These are phyloP conservation scores for Ceratobasidium sp. DNA, from an alignment of 1,284 basidiomycete genomes.

Conservation along the genomic window DNA sequence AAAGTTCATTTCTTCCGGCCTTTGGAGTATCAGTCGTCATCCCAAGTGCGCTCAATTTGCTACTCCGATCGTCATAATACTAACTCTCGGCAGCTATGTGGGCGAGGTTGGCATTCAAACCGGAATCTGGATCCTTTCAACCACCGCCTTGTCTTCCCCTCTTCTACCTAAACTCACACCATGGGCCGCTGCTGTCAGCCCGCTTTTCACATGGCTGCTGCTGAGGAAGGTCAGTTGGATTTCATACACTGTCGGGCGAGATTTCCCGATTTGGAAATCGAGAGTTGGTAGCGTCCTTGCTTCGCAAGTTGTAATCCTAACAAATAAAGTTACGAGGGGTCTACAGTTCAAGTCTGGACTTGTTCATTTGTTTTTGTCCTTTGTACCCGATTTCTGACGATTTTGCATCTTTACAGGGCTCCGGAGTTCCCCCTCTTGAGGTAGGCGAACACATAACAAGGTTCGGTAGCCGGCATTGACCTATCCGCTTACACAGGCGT, in stretches of 20 bases:
- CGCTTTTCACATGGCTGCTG: conserved; percentile 70
- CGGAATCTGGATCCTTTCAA: conserved; percentile 70
- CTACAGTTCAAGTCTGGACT: background rate
- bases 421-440: conserved; percentile 76
- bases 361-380: conserved; percentile 5
- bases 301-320: conserved; percentile 68
- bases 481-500: conserved; percentile 50
- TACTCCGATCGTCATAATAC: conserved; percentile 1
- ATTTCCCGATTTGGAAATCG: background rate
- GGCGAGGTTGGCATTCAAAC: conserved; percentile 82
- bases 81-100: conserved; percentile 62
- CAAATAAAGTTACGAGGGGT: conserved; percentile 38
- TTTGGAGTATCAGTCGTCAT: conserved; percentile 77
- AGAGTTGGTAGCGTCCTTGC: conserved; percentile 45
- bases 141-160: conserved; percentile 57
- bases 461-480: too few species aligned
- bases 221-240: conserved; percentile 59
- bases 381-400: conserved; percentile 1
- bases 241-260: conserved; percentile 45
- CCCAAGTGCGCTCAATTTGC: conserved; percentile 65
- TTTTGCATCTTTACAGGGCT: conserved; percentile 54
- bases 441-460: conserved; percentile 34
- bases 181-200: conserved; percentile 64
- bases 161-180: conserved; percentile 57
- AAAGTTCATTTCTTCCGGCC: conserved; percentile 72